These are phyloP conservation scores for Phycomyces nitens DNA, from an alignment of 192 early-diverging fungal genomes.

Conservation along the genomic window DNA sequence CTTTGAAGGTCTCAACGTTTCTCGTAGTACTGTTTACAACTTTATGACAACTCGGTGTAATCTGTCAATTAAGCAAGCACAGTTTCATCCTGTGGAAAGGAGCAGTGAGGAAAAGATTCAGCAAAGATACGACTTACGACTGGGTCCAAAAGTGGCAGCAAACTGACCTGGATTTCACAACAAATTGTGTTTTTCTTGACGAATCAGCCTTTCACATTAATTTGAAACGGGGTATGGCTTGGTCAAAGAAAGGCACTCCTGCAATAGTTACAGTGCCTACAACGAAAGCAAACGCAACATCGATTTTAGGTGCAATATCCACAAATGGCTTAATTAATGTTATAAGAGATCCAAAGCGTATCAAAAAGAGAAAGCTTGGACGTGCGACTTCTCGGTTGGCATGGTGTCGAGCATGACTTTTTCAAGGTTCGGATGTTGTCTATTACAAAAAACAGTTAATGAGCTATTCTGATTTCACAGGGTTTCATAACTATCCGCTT, in stretches of 20 bases:
- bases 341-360: slow-evolving; percentile 8
- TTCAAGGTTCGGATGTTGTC: slow-evolving; percentile 18
- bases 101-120: slow-evolving; percentile 13
- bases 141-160: slow-evolving; percentile 17
- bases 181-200: slow-evolving; percentile 9
- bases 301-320: slow-evolving; percentile 18
- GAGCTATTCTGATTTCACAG: slow-evolving; percentile 5
- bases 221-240: slow-evolving; percentile 16
- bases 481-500: slow-evolving; percentile 18
- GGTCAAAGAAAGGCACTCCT: slow-evolving; percentile 17
- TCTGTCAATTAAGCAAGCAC: slow-evolving; percentile 10
- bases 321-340: slow-evolving; percentile 10
- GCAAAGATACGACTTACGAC: slow-evolving; percentile 9
- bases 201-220: slow-evolving; percentile 18
- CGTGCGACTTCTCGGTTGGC: neutral
- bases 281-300: slow-evolving; percentile 1
- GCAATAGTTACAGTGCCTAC: slow-evolving; percentile 5
- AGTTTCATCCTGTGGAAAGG: too few relatives aligned
- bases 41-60: slow-evolving; percentile 9
- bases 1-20: slow-evolving; percentile 7
- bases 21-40: slow-evolving; percentile 15
- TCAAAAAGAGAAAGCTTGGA: slow-evolving; percentile 9
- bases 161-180: slow-evolving; percentile 11
- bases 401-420: slow-evolving; percentile 15
- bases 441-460: slow-evolving; percentile 7